Conservation (phyloP, 257 asterid species). For the Lantana camara region DNA sequence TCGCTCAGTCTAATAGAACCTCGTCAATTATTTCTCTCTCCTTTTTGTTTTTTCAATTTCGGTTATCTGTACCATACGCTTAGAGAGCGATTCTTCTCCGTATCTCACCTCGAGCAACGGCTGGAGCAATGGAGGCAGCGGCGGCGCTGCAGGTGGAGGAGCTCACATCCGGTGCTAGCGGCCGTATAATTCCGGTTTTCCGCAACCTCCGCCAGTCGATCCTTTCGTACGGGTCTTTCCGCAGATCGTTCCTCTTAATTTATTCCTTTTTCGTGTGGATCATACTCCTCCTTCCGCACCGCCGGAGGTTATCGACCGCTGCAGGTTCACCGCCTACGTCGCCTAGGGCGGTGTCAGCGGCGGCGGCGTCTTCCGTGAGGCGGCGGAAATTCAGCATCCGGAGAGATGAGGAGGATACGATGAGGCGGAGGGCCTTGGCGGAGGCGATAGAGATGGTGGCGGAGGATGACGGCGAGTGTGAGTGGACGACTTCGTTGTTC, state of each 20-base stretch:
- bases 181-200: slow-evolving; percentile 87
- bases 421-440: slow-evolving; percentile 89
- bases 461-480: slow-evolving; percentile 45
- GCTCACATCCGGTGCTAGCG: slow-evolving; percentile 98
- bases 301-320: slow-evolving; percentile 48
- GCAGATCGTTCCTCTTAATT: slow-evolving; percentile 43
- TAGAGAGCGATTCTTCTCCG: slow-evolving; percentile 9
- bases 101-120: slow-evolving; percentile 5
- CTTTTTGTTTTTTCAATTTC: not conserved
- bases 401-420: slow-evolving; percentile 95
- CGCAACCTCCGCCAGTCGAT: slow-evolving; percentile 65
- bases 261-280: slow-evolving; percentile 80
- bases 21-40: slow-evolving; percentile 19
- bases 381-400: slow-evolving; percentile 56
- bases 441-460: slow-evolving; percentile 74
- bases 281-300: slow-evolving; percentile 64
- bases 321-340: slow-evolving; percentile 69
- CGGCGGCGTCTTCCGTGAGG: slow-evolving; percentile 36
- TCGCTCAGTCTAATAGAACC: not conserved
- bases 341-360: slow-evolving; percentile 33
- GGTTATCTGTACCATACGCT: not conserved
- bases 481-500: slow-evolving; percentile 79
- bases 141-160: slow-evolving; percentile 72
- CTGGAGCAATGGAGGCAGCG: slow-evolving; percentile 53
- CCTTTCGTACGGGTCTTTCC: slow-evolving; percentile 52